Evolutionary conservation across 192 early-diverging fungal genomes (phyloP).

Genomic region (Umbelopsis sp.): DNA sequence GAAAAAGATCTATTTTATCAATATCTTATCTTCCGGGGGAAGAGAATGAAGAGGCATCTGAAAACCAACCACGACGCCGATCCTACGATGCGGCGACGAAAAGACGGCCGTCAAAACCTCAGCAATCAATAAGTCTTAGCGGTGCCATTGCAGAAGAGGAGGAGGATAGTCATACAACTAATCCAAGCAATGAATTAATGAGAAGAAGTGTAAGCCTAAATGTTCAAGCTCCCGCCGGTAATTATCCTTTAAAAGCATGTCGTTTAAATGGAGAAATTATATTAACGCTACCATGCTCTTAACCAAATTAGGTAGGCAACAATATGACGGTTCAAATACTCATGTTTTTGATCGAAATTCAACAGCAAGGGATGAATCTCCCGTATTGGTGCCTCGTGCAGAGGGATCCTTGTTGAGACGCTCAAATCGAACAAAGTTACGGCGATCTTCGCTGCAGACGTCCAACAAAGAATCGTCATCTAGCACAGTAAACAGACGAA

Average conservation of each 20-base stretch:
- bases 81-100: background rate
- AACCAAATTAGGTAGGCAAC: slow-evolving; percentile 16
- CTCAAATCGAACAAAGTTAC: slow-evolving; percentile 14
- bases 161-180: background rate
- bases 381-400: slow-evolving; percentile 9
- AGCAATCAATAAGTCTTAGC: background rate
- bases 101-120: background rate
- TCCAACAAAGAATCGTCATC: background rate
- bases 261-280: background rate
- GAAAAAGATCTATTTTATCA: slow-evolving; percentile 11
- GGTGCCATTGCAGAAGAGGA: background rate
- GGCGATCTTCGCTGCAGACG: background rate
- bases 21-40: slow-evolving; percentile 10
- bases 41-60: background rate
- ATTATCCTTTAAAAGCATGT: background rate
- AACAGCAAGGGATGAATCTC: slow-evolving; percentile 14
- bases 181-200: background rate
- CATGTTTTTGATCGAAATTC: slow-evolving; percentile 23
- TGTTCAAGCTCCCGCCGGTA: background rate
- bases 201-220: slow-evolving; percentile 1
- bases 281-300: background rate
- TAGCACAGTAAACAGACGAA: background rate
- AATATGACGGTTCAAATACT: slow-evolving; percentile 7
- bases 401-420: slow-evolving; percentile 19
- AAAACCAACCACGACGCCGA: background rate